Evolutionary conservation across 768 basidiomycete species (phyloP).

Genomic region (Mycena polygramma): DNA sequence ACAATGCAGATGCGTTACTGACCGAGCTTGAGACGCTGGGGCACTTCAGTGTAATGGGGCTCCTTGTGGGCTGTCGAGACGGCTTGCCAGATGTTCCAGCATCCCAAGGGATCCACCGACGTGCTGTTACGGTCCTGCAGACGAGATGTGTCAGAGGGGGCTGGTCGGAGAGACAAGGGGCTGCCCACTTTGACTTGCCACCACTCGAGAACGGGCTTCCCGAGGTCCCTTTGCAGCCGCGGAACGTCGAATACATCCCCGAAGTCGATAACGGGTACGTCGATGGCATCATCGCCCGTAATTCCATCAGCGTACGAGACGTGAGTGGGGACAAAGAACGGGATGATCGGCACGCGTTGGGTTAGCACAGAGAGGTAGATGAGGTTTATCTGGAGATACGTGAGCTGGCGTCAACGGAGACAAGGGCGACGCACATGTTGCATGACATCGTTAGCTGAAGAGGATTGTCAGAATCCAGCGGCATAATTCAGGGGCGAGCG

Average conservation of each 20-base stretch:
- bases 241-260: slow-evolving; percentile 47
- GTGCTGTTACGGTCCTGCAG: slow-evolving; percentile 37
- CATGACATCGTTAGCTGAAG: slow-evolving; percentile 62
- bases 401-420: not conserved
- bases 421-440: slow-evolving; percentile 40
- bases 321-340: slow-evolving; percentile 50
- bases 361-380: slow-evolving; percentile 52
- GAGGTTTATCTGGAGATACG: slow-evolving; percentile 45
- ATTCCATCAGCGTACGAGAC: slow-evolving; percentile 22
- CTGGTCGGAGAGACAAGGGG: no score
- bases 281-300: not conserved
- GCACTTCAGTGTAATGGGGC: slow-evolving; percentile 26
- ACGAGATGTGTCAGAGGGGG: no score
- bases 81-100: slow-evolving; percentile 52
- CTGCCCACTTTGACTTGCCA: slow-evolving; percentile 47
- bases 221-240: slow-evolving; percentile 43
- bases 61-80: slow-evolving; percentile 15
- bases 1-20: not conserved
- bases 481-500: not conserved
- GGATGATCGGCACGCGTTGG: slow-evolving; percentile 50
- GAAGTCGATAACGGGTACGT: slow-evolving; percentile 42
- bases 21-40: slow-evolving; percentile 28
- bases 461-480: not conserved
- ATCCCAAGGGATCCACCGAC: slow-evolving; percentile 44
- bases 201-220: slow-evolving; percentile 54